Evolutionary conservation across 345 rosid species (phyloP).

Genomic region (Orychophragmus violaceus): DNA sequence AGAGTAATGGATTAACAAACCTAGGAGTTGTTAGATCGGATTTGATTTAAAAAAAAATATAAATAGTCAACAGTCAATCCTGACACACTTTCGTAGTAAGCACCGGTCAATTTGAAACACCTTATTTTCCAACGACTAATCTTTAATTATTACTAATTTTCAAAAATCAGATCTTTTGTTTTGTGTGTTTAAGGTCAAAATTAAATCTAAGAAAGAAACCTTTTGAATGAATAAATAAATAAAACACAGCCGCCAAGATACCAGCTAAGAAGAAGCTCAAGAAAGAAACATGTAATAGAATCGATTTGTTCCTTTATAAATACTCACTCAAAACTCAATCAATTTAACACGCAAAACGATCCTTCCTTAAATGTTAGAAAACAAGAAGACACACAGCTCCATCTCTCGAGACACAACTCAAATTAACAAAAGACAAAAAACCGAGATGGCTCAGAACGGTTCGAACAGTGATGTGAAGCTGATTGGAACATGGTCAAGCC

Average conservation of each 20-base stretch:
- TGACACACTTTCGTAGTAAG: conserved; percentile 6
- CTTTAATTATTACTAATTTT: not conserved
- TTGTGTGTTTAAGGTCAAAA: not conserved
- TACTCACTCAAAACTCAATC: not conserved
- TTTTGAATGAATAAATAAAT: not conserved
- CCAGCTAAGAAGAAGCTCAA: not conserved
- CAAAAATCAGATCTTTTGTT: not conserved
- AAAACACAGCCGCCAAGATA: not conserved
- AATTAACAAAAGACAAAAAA: conserved; percentile 4
- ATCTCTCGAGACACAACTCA: not conserved
- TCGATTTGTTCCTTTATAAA: conserved; percentile 4
- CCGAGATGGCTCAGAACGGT: conserved; percentile 13
- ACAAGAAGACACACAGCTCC: conserved; percentile 6
- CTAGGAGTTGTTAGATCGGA: not conserved
- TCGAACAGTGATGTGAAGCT: conserved; percentile 14
- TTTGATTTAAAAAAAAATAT: not conserved
- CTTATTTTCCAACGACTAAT: not conserved
- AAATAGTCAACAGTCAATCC: conserved; percentile 23
- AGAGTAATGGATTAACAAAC: not conserved
- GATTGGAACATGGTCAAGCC: conserved; percentile 27
- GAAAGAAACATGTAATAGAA: not conserved
- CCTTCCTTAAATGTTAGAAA: not conserved
- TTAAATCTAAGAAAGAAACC: not conserved
- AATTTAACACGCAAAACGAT: not conserved
- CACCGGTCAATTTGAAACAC: conserved; percentile 9